These are phyloP conservation scores for Besnoitia besnoiti DNA, from an alignment of 169 alveolate species.

Conservation along the genomic window DNA sequence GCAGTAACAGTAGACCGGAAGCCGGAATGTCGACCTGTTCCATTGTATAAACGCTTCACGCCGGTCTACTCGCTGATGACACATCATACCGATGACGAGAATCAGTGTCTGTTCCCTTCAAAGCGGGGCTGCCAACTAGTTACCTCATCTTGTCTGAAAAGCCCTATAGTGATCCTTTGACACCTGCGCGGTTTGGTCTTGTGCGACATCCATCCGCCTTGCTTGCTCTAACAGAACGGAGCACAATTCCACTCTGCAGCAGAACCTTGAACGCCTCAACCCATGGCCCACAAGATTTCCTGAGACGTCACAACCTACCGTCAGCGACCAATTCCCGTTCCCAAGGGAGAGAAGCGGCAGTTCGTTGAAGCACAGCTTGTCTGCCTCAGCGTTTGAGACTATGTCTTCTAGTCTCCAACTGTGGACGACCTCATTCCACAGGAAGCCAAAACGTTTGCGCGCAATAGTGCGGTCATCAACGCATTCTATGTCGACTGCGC, in stretches of 20 bases:
- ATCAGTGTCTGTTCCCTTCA: not conserved
- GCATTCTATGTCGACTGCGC: not conserved
- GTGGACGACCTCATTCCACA: slow-evolving; percentile 66
- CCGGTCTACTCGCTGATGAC: not conserved
- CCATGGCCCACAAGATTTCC: no score
- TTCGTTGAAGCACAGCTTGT: slow-evolving; percentile 60
- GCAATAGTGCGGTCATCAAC: slow-evolving; percentile 29
- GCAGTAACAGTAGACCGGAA: slow-evolving; percentile 64
- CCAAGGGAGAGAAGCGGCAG: slow-evolving; percentile 17
- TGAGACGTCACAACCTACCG: slow-evolving; percentile 16
- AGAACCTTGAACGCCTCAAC: no score
- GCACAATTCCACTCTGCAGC: no score
- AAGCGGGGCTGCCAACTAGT: no score
- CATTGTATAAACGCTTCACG: not conserved
- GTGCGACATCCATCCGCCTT: no score
- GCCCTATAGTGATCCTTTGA: no score
- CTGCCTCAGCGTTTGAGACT: slow-evolving; percentile 44
- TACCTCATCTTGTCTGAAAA: no score
- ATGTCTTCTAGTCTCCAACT: slow-evolving; percentile 67
- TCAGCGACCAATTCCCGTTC: slow-evolving; percentile 12
- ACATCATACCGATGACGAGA: not conserved
- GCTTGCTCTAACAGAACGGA: no score
- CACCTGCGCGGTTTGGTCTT: no score
- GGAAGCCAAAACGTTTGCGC: slow-evolving; percentile 60
- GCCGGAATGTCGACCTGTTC: slow-evolving; percentile 31